Evolutionary conservation across 768 basidiomycete genomes (phyloP).

Genomic region (Leccinum subgranulosum): DNA sequence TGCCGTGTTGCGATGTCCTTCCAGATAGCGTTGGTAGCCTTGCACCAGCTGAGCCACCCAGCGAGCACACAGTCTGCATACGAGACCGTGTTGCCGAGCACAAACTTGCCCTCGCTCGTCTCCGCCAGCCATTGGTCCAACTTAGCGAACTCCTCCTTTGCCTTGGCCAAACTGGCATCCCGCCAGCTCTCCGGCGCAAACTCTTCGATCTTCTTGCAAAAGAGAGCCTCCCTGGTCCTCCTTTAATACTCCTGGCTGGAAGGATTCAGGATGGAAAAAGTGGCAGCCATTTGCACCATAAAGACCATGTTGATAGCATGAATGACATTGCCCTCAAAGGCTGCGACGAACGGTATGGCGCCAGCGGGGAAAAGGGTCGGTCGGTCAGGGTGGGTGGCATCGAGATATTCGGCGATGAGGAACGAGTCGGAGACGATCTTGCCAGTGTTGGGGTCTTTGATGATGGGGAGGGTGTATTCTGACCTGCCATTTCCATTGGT

Average conservation of each 20-base stretch:
- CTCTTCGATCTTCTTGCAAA: slow-evolving; percentile 35
- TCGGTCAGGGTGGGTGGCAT: slow-evolving; percentile 29
- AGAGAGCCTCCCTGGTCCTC: slow-evolving; percentile 29
- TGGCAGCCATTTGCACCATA: slow-evolving; percentile 10
- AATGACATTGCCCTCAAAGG: not conserved
- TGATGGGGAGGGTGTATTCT: slow-evolving; percentile 40
- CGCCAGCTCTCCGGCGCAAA: slow-evolving; percentile 31
- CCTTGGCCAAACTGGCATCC: slow-evolving; percentile 26
- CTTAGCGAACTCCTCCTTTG: slow-evolving; percentile 22
- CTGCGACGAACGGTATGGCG: too few relatives aligned
- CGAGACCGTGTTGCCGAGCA: slow-evolving; percentile 34
- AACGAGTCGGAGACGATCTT: slow-evolving; percentile 15
- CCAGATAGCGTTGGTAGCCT: slow-evolving; percentile 31
- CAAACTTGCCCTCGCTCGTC: slow-evolving; percentile 27
- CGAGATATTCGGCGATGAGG: slow-evolving; percentile 45
- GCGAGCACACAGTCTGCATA: slow-evolving; percentile 37
- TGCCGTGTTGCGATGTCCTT: slow-evolving; percentile 34
- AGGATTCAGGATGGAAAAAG: slow-evolving; percentile 20
- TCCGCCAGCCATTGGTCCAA: slow-evolving; percentile 31
- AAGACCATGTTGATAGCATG: slow-evolving; percentile 9
- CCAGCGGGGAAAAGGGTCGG: too few relatives aligned
- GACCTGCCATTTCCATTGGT: slow-evolving; percentile 30
- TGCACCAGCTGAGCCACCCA: slow-evolving; percentile 35
- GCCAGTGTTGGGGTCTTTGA: slow-evolving; percentile 37
- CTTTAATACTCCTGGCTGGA: slow-evolving; percentile 33